A percentile compares a stretch with the other conserved stretches of the same genome.
These are phyloP conservation scores for Astrocystis sublimbata DNA, from an alignment of 495 filamentous ascomycete genomes.

Conservation along the genomic window DNA sequence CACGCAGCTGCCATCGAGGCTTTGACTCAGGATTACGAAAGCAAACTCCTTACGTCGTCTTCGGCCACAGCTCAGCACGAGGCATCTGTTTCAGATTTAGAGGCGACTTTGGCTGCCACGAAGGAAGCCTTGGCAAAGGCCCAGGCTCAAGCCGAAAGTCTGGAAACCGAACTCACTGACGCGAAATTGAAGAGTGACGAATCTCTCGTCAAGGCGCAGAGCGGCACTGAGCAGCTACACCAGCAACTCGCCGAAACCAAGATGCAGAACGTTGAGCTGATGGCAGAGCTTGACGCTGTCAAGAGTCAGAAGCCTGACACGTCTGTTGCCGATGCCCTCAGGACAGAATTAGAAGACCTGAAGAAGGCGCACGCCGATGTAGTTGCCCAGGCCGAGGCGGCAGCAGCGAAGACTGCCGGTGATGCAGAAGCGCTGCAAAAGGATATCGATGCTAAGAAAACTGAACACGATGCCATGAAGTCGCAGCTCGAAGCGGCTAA, in stretches of 20 bases:
- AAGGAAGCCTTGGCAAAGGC: constrained; percentile 31
- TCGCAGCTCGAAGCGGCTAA: constrained; percentile 36
- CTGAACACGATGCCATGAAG: constrained; percentile 26
- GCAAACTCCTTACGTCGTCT: constrained; percentile 23
- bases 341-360: constrained; percentile 40
- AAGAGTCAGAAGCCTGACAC: constrained; percentile 56
- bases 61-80: constrained; percentile 26
- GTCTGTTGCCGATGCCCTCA: constrained; percentile 45
- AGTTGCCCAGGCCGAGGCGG: constrained; percentile 26
- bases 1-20: constrained; percentile 44
- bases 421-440: constrained; percentile 28
- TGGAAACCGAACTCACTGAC: constrained; percentile 28
- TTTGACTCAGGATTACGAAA: constrained; percentile 42
- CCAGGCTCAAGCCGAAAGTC: constrained; percentile 22
- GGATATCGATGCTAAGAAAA: constrained; percentile 28
- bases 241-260: constrained; percentile 55
- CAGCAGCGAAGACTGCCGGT: constrained; percentile 18
- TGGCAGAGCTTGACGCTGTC: constrained; percentile 54
- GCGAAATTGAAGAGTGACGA: constrained; percentile 32
- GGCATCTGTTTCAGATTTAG: constrained; percentile 24
- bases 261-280: constrained; percentile 55
- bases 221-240: constrained; percentile 45
- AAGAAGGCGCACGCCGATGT: constrained; percentile 42
- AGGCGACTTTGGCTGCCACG: constrained; percentile 20
- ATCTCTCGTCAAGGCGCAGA: constrained; percentile 39